Evolutionary conservation across 2,329 filamentous ascomycete genomes (phyloP).

Genomic region (Verticillium zaregamsianum): DNA sequence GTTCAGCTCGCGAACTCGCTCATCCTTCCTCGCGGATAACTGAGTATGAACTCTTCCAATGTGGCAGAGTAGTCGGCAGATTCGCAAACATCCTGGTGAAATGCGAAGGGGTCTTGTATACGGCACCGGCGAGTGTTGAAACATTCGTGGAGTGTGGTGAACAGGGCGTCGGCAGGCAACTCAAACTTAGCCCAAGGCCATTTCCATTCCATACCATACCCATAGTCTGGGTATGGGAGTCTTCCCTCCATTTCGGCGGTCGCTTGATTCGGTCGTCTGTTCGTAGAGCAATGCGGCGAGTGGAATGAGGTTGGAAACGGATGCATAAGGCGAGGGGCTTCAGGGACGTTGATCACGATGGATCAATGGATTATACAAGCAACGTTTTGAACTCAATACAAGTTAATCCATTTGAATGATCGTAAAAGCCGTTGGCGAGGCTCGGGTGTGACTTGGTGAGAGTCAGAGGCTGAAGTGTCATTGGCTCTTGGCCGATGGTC

Average conservation of each 20-base stretch:
- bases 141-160: not conserved
- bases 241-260: not conserved
- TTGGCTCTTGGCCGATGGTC: not conserved
- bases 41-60: not conserved
- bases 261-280: not conserved
- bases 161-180: not conserved
- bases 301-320: not conserved
- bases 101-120: constrained; percentile 1
- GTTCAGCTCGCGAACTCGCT: not conserved
- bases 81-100: not conserved
- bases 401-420: not conserved
- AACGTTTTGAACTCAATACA: too few relatives aligned
- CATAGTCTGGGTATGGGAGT: not conserved
- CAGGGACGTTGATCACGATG: too few relatives aligned
- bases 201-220: not conserved
- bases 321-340: too few relatives aligned
- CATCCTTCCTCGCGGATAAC: not conserved
- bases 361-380: too few relatives aligned
- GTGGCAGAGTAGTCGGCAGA: constrained; percentile 1
- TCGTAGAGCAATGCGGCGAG: not conserved
- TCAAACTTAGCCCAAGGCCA: not conserved
- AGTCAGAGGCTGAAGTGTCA: not conserved
- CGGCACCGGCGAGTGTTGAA: not conserved
- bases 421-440: not conserved
- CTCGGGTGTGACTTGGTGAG: not conserved